Evolutionary conservation across 352 stramenopile species (phyloP).

Genomic region (Salisapilia sapeloensis): DNA sequence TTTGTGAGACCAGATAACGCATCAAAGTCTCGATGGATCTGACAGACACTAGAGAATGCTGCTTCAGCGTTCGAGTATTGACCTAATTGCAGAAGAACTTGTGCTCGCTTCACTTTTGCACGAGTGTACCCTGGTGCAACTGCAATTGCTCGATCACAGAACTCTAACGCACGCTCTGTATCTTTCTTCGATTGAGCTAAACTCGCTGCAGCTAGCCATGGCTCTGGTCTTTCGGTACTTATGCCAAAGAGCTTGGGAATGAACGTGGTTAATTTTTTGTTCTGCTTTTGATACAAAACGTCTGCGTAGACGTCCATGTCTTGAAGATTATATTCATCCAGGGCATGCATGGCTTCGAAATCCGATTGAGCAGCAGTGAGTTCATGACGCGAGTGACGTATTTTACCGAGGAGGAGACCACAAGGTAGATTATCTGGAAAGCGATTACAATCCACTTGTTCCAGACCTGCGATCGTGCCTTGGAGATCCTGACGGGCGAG

Average conservation of each 20-base stretch:
- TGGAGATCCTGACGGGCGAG: no score
- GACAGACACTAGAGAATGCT: constrained; percentile 42
- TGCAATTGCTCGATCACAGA: constrained; percentile 44
- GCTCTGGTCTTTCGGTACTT: constrained; percentile 24
- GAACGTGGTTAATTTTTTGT: constrained; percentile 37
- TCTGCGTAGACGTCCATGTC: constrained; percentile 53
- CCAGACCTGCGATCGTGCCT: no score
- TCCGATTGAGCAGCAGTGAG: constrained; percentile 57
- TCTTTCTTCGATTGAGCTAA: constrained; percentile 63
- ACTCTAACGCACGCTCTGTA: constrained; percentile 43
- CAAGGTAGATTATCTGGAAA: constrained; percentile 52
- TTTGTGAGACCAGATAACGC: constrained; percentile 56
- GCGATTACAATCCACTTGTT: no score
- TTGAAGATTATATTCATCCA: constrained; percentile 37
- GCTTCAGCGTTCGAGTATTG: constrained; percentile 44
- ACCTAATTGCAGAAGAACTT: constrained; percentile 34
- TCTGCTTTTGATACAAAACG: constrained; percentile 37
- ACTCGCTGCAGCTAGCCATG: constrained; percentile 60
- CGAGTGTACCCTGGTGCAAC: constrained; percentile 18
- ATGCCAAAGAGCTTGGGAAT: constrained; percentile 55
- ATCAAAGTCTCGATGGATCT: constrained; percentile 38
- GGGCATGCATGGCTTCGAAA: constrained; percentile 35
- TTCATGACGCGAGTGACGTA: no score
- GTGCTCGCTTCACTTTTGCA: constrained; percentile 38
- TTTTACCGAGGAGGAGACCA: constrained; percentile 23